These are phyloP conservation scores for Lactifluus hygrophoroides DNA, from an alignment of 768 basidiomycete species.

Conservation along the genomic window DNA sequence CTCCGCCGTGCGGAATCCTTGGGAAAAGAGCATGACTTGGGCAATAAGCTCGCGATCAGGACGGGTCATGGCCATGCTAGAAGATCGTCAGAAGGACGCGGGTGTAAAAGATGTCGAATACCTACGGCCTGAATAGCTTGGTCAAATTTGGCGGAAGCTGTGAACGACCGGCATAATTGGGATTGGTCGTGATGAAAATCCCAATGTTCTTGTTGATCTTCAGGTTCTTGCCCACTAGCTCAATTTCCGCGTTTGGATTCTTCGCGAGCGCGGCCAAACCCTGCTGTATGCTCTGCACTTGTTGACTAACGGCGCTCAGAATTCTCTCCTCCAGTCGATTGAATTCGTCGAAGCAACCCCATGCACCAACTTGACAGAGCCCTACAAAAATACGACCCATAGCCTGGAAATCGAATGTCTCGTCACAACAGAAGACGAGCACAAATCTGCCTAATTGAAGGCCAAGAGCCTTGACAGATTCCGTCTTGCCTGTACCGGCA, in stretches of 20 bases:
- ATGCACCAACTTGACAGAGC: slow-evolving; percentile 97
- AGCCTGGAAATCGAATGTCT: slow-evolving; percentile 98
- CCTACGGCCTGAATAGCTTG: slow-evolving; percentile 88
- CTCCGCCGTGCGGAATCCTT: slow-evolving; percentile 97
- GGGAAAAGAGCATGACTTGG: slow-evolving; percentile 98
- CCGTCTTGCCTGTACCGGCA: slow-evolving; percentile 94
- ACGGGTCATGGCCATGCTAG: slow-evolving; percentile 97
- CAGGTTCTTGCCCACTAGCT: slow-evolving; percentile 89
- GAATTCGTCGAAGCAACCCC: slow-evolving; percentile 98
- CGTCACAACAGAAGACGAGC: slow-evolving; percentile 99
- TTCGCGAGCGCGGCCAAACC: slow-evolving; percentile 77
- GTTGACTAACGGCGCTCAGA: slow-evolving; percentile 95
- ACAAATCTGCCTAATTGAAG: slow-evolving; percentile 97
- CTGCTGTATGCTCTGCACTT: slow-evolving; percentile 97
- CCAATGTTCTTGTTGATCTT: slow-evolving; percentile 94
- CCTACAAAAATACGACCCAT: slow-evolving; percentile 99
- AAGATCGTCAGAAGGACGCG: background rate
- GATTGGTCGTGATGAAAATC: slow-evolving; percentile 99
- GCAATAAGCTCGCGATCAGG: slow-evolving; percentile 98
- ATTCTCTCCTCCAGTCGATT: slow-evolving; percentile 98
- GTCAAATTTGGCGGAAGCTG: slow-evolving; percentile 80
- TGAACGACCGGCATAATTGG: slow-evolving; percentile 96
- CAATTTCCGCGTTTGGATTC: slow-evolving; percentile 86
- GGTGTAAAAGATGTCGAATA: slow-evolving; percentile 16
- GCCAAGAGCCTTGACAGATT: slow-evolving; percentile 97